Conservation (phyloP, 2,329 filamentous ascomycete species). For the Cladophialophora yegresii region DNA sequence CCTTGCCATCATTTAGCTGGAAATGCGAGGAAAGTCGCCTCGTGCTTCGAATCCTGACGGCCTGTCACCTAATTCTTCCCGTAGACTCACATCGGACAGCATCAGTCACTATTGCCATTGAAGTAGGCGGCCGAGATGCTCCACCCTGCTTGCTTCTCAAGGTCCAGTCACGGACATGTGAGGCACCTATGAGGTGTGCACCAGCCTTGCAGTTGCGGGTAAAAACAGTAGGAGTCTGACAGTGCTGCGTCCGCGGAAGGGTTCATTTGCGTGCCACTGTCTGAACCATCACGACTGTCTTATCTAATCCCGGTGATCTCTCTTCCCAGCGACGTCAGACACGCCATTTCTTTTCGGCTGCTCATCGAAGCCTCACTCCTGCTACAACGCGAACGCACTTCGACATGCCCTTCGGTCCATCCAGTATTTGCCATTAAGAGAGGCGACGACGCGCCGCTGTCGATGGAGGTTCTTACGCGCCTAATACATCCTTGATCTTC, state of each 20-base stretch:
- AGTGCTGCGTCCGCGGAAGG: background rate
- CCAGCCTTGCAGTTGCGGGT: background rate
- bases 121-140: background rate
- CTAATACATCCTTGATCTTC: background rate
- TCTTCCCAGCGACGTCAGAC: background rate
- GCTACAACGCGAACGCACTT: background rate
- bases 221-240: background rate
- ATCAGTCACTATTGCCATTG: background rate
- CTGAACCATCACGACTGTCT: too few species aligned
- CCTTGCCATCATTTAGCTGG: background rate
- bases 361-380: background rate
- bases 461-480: conserved; percentile 9
- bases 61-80: background rate
- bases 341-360: conserved; percentile 2
- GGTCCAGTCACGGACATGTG: background rate
- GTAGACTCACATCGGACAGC: background rate
- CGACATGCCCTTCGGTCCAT: background rate
- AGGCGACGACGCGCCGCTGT: conserved; percentile 5
- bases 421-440: background rate
- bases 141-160: background rate
- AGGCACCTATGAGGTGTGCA: too few species aligned
- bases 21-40: background rate
- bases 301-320: background rate
- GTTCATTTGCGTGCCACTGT: too few species aligned
- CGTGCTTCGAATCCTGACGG: too few species aligned